Base-by-base conservation (phyloP, 805 yeast species). In the Schizosaccharomyces japonicus region DNA sequence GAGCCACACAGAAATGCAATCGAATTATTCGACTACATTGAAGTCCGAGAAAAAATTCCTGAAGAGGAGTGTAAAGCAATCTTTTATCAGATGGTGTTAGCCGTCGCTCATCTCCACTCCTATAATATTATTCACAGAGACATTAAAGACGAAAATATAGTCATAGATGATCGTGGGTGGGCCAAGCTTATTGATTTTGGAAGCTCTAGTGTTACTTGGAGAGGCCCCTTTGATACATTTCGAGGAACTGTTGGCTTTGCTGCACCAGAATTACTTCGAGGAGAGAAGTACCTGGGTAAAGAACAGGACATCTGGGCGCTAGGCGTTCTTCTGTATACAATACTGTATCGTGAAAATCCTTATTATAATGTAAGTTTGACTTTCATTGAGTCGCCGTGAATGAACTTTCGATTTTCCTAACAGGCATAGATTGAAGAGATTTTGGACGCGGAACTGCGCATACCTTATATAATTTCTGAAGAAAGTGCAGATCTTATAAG, bases 281-380 rank as follows among this genome's bases (percentile, higher is more conserved):
- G 96, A 1, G 76, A 76, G 51, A 78, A 85, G 21, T 90, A 87
- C 57, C 83, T 75, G 47, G 98, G 98, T 21, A 78, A 74, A 58
- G 87, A 94, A 2, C 98, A 90, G 60, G 98, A 90, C 62, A 78
- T 85, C 1, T 90, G 98, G 98, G 94, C 96, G 0, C 67, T 87
- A 58, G 98, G 98, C 2, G 80, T 90, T 21, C 65, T 90, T 49
- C 65, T 90, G 21, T 90, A 85, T 63, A 90, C 95, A 0, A 72
- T 90, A 57, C 69, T 87, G 5, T 90, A 79, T 67, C 82, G 85
- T 58, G 96, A 90, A 58, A 85, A 87, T 56, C 98, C 98, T 6
- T 90, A 87, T 57, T 82, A 83, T 60, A 84, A 82, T 58, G 92
- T 85, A 45, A 34, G 40, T 30, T 30, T 30, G n/a, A n/a, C 32